These are phyloP conservation scores for Spizellomyces punctatus DNA, from an alignment of 192 early-diverging fungal species.

Conservation along the genomic window DNA sequence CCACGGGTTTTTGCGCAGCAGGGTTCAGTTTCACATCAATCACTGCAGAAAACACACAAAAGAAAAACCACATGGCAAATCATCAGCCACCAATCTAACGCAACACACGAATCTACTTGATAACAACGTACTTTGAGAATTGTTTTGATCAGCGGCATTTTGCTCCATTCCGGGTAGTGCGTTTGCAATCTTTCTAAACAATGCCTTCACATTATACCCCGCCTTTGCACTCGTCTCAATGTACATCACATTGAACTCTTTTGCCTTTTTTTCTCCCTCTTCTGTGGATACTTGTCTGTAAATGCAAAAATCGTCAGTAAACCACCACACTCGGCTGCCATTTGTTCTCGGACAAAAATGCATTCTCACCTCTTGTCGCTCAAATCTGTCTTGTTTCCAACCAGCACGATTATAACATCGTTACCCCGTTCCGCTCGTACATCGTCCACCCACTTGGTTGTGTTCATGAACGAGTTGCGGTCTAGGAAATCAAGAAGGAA, in stretches of 20 bases:
- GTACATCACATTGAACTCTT: constrained; percentile 96
- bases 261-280: constrained; percentile 97
- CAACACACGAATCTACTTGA: not conserved
- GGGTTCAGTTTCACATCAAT: constrained; percentile 54
- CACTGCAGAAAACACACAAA: constrained; percentile 30
- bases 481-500: constrained; percentile 59
- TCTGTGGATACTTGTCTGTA: constrained; percentile 87
- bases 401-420: constrained; percentile 97
- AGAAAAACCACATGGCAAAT: too few relatives aligned
- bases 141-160: not conserved
- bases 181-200: constrained; percentile 97
- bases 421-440: constrained; percentile 96
- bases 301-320: not conserved
- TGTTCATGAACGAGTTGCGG: constrained; percentile 95
- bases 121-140: not conserved
- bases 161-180: constrained; percentile 84
- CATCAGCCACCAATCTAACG: not conserved
- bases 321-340: not conserved
- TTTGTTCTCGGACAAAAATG: not conserved
- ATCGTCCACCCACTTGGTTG: constrained; percentile 98
- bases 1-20: constrained; percentile 24
- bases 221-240: constrained; percentile 99
- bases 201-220: constrained; percentile 97
- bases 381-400: constrained; percentile 99
- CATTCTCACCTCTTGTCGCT: constrained; percentile 85